A percentile compares a stretch with the other conserved stretches of the same genome.
Evolutionary conservation across 1,284 basidiomycete genomes (phyloP).

Genomic region (Neonothopanus nambi): DNA sequence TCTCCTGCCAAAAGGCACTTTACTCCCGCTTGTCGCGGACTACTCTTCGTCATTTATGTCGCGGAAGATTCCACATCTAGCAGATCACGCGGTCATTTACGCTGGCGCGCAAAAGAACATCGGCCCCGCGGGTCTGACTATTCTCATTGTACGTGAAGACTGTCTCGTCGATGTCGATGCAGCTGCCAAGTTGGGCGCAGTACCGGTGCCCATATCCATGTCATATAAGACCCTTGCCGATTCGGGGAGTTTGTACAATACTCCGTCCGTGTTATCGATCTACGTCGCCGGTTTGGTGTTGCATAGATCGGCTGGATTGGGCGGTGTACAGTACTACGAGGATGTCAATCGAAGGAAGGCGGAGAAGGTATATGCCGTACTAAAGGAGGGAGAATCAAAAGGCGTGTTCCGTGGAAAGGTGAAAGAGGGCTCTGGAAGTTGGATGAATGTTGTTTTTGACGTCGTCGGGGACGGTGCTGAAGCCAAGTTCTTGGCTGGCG

Average conservation of each 20-base stretch:
- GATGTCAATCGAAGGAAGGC: constrained; percentile 73
- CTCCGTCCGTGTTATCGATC: constrained; percentile 90
- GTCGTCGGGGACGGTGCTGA: constrained; percentile 68
- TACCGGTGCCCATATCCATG: constrained; percentile 78
- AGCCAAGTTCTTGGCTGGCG: constrained; percentile 76
- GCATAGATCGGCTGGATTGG: constrained; percentile 64
- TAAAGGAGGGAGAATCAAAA: constrained; percentile 71
- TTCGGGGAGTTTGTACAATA: constrained; percentile 88
- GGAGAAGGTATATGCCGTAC: constrained; percentile 68
- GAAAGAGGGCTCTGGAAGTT: constrained; percentile 72
- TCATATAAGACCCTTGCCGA: constrained; percentile 88
- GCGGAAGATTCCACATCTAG: constrained; percentile 86
- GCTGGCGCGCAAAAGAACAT: constrained; percentile 99
- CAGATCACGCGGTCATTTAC: constrained; percentile 91
- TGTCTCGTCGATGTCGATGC: constrained; percentile 87
- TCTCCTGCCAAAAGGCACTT: constrained; percentile 57
- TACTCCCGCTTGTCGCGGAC: constrained; percentile 90
- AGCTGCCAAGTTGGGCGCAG: constrained; percentile 72
- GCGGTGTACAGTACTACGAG: constrained; percentile 75
- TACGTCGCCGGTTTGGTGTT: constrained; percentile 92
- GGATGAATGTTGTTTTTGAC: constrained; percentile 94
- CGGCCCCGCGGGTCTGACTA: constrained; percentile 91
- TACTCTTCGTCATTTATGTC: constrained; percentile 98
- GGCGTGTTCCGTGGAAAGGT: constrained; percentile 74
- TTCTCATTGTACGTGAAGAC: constrained; percentile 92